Conservation (phyloP, 176 grass and related monocot genomes). For the Avena atlantica region DNA sequence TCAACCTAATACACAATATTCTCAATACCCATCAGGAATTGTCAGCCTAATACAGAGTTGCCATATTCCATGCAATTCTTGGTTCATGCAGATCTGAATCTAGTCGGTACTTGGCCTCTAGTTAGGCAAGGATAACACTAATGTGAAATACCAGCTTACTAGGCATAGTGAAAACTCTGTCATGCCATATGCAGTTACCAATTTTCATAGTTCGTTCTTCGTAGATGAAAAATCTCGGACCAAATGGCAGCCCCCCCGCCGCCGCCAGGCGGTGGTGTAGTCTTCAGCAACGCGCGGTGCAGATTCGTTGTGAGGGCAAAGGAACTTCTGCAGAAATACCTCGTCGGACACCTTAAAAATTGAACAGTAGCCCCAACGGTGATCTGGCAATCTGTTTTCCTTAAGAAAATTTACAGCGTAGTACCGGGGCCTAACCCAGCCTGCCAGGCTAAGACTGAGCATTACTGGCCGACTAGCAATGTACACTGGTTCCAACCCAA, state of each 20-base stretch:
- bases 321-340: slow-evolving; percentile 16
- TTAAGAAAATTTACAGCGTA: background rate
- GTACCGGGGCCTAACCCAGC: background rate
- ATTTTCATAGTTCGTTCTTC: background rate
- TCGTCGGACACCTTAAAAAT: background rate
- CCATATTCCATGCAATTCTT: too few relatives aligned
- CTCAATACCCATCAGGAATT: too few relatives aligned
- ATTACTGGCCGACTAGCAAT: background rate
- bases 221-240: background rate
- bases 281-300: slow-evolving; percentile 27
- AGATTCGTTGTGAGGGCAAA: slow-evolving; percentile 26
- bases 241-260: background rate
- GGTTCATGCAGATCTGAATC: background rate
- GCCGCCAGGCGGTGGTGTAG: background rate
- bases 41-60: too few relatives aligned
- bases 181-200: background rate
- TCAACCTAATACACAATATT: too few relatives aligned
- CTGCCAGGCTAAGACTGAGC: background rate
- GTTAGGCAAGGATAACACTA: background rate
- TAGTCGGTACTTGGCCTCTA: background rate
- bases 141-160: background rate
- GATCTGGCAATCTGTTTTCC: background rate
- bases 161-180: background rate
- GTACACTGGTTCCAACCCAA: background rate
- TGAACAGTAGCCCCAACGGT: background rate